phyloP scores from a whole-genome alignment of 352 stramenopile genomes.

The Phytophthora cajani region DNA sequence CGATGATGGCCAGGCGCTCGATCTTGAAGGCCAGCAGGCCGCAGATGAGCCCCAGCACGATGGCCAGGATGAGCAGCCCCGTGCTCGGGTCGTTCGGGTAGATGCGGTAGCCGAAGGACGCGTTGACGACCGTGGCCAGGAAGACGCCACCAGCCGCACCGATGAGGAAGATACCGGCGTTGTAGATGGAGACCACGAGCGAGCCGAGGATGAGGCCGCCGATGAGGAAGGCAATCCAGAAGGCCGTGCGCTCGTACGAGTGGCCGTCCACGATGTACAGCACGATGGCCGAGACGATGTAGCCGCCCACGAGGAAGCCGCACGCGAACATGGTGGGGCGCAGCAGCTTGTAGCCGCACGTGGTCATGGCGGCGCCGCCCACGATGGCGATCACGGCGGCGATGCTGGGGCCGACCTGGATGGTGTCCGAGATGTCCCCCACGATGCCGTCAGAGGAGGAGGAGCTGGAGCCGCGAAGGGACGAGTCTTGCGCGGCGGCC shows the following conservation, averaged over 20 bases:
- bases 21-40: conserved; percentile 55
- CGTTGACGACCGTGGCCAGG: conserved; percentile 53
- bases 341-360: conserved; percentile 58
- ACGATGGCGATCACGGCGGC: conserved; percentile 54
- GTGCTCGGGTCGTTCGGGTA: conserved; percentile 54
- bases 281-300: conserved; percentile 51
- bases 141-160: conserved; percentile 51
- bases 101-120: conserved; percentile 57
- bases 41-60: conserved; percentile 51
- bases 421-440: conserved; percentile 24
- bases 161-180: conserved; percentile 59
- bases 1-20: conserved; percentile 55
- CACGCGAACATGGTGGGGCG: conserved; percentile 70
- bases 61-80: conserved; percentile 48
- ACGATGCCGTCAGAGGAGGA: conserved; percentile 33
- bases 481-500: conserved; percentile 13
- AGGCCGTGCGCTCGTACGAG: conserved; percentile 54
- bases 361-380: conserved; percentile 39
- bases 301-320: conserved; percentile 63
- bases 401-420: conserved; percentile 44
- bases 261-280: conserved; percentile 49
- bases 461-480: conserved; percentile 18
- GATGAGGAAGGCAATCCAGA: conserved; percentile 60
- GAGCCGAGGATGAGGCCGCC: conserved; percentile 53
- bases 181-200: conserved; percentile 62